These are phyloP conservation scores for Plasmopara muralis DNA, from an alignment of 352 stramenopile species.

Conservation along the genomic window DNA sequence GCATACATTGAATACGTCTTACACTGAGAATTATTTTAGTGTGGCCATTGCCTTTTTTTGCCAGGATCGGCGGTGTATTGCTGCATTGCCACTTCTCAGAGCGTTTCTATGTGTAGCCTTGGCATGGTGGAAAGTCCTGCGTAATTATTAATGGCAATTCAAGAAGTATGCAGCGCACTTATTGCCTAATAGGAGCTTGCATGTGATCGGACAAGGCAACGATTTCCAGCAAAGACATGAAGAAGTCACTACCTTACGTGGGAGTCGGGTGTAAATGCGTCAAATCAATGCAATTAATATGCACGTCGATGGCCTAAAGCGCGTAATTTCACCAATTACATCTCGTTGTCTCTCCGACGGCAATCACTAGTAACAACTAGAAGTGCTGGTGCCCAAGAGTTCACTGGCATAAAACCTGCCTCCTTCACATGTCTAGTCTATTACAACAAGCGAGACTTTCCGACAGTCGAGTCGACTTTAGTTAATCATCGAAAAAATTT, in stretches of 20 bases:
- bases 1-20: too few species aligned
- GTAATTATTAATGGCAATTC: slow-evolving; percentile 31
- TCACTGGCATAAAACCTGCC: slow-evolving; percentile 60
- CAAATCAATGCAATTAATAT: slow-evolving; percentile 16
- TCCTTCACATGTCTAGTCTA: slow-evolving; percentile 59
- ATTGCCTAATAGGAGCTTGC: slow-evolving; percentile 25
- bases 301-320: slow-evolving; percentile 25
- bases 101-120: slow-evolving; percentile 29
- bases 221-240: slow-evolving; percentile 26
- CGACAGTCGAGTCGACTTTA: slow-evolving; percentile 43
- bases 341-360: too few species aligned
- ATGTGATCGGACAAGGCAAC: slow-evolving; percentile 29
- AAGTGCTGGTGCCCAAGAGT: slow-evolving; percentile 37
- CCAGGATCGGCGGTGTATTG: slow-evolving; percentile 46
- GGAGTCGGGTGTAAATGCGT: slow-evolving; percentile 18
- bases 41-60: slow-evolving; percentile 44
- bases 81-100: slow-evolving; percentile 32
- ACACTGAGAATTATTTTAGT: slow-evolving; percentile 33
- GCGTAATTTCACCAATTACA: slow-evolving; percentile 4
- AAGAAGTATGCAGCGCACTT: not conserved
- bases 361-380: slow-evolving; percentile 44
- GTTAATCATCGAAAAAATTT: too few species aligned
- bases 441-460: slow-evolving; percentile 52
- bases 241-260: slow-evolving; percentile 22
- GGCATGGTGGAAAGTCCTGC: slow-evolving; percentile 42